Conservation (phyloP, 768 basidiomycete species). For the Rhodocollybia butyracea region DNA sequence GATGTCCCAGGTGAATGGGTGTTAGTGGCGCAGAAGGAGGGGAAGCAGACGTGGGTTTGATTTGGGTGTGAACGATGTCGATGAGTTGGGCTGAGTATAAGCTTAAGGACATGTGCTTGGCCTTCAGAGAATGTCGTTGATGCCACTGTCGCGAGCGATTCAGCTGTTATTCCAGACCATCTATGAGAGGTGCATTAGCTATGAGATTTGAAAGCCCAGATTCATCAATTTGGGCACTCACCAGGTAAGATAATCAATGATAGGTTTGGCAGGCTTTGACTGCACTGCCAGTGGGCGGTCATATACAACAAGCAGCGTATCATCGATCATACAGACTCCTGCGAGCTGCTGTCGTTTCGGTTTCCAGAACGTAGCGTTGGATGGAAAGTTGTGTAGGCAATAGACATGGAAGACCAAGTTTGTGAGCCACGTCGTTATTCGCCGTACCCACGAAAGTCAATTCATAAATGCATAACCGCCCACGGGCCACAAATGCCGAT, state of each 20-base stretch:
- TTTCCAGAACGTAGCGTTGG: no score
- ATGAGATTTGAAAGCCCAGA: not conserved
- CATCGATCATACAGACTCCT: constrained; percentile 79
- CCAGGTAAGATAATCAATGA: constrained; percentile 92
- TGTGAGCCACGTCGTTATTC: no score
- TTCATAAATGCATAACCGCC: no score
- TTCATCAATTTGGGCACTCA: constrained; percentile 25
- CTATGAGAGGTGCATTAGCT: constrained; percentile 37
- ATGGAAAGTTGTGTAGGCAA: no score
- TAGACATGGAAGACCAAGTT: constrained; percentile 71
- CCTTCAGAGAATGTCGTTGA: constrained; percentile 80
- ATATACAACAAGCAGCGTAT: constrained; percentile 69
- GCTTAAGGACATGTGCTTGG: constrained; percentile 62
- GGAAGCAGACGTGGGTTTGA: constrained; percentile 34
- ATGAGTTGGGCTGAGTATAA: constrained; percentile 62
- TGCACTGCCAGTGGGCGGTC: constrained; percentile 93
- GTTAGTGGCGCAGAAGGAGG: constrained; percentile 40
- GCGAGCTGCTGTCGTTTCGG: constrained; percentile 90
- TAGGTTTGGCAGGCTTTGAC: constrained; percentile 79
- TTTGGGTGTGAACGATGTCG: constrained; percentile 20
- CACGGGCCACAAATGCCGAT: no score
- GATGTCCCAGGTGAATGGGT: constrained; percentile 92
- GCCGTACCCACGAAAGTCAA: no score
- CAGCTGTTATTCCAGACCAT: constrained; percentile 94
- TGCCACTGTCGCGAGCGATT: constrained; percentile 57